phyloP scores from a whole-genome alignment of 2,329 filamentous ascomycete species.

The Xylaria sp. region DNA sequence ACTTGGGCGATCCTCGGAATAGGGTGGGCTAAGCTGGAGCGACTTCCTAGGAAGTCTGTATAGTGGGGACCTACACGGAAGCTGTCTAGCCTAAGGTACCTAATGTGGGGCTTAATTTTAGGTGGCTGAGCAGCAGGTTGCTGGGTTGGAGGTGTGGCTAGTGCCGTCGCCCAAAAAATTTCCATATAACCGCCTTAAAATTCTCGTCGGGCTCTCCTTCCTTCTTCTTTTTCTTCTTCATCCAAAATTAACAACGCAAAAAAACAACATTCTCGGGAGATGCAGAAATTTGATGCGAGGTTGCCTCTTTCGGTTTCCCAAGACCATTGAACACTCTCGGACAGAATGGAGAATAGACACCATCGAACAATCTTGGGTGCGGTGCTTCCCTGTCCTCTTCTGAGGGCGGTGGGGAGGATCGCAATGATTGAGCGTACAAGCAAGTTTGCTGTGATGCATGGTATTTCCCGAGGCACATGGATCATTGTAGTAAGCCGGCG shows the following conservation, averaged over 20 bases:
- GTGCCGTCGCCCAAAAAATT: conserved; percentile 25
- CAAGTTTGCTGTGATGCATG: not conserved
- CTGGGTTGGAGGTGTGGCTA: conserved; percentile 28
- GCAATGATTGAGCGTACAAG: conserved; percentile 71
- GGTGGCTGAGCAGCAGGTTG: conserved; percentile 16
- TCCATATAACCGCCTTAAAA: conserved; percentile 32
- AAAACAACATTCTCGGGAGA: conserved; percentile 60
- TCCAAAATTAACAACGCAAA: conserved; percentile 61
- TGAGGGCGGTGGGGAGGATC: conserved; percentile 62
- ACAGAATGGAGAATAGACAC: conserved; percentile 64
- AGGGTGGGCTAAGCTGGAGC: not conserved
- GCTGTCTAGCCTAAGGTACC: not conserved
- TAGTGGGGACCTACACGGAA: not conserved
- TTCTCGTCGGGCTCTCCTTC: conserved; percentile 19
- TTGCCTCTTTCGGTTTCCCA: conserved; percentile 57
- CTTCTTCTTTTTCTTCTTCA: conserved; percentile 51
- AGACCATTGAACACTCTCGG: conserved; percentile 61
- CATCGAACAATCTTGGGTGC: conserved; percentile 69
- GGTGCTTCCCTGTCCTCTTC: conserved; percentile 61
- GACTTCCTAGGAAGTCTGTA: not conserved
- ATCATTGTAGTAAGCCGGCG: not conserved
- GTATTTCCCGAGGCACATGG: not conserved
- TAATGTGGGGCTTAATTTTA: not conserved
- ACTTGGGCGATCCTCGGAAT: conserved; percentile 22
- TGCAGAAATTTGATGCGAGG: conserved; percentile 59